These are phyloP conservation scores for Backusella luteola DNA, from an alignment of 192 early-diverging fungal species.

Conservation along the genomic window DNA sequence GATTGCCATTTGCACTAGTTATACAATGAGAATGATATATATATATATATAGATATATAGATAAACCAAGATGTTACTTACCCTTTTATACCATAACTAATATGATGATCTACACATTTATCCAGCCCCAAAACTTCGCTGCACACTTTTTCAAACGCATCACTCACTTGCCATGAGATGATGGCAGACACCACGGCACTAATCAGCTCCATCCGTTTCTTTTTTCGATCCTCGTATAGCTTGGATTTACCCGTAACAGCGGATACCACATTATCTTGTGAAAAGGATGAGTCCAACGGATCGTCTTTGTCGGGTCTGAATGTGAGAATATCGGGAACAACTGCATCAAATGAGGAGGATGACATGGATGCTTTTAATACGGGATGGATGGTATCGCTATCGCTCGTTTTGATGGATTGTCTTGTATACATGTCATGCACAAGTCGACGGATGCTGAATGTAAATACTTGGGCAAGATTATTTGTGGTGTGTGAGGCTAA, in stretches of 20 bases:
- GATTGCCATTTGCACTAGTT: constrained; percentile 60
- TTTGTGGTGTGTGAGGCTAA: constrained; percentile 30
- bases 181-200: constrained; percentile 36
- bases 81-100: constrained; percentile 51
- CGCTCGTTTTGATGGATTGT: neutral
- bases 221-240: neutral
- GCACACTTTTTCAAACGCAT: constrained; percentile 48
- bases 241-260: neutral
- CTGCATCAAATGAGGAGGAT: constrained; percentile 17
- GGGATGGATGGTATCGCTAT: neutral
- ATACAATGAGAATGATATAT: neutral
- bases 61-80: neutral
- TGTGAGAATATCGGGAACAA: constrained; percentile 13
- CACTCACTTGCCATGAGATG: constrained; percentile 58
- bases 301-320: constrained; percentile 25
- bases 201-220: constrained; percentile 15
- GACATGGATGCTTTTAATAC: constrained; percentile 22
- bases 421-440: constrained; percentile 27
- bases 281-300: constrained; percentile 13
- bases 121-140: neutral
- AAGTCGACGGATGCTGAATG: constrained; percentile 22
- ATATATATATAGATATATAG: neutral
- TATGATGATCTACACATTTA: neutral
- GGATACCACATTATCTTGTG: neutral
- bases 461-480: constrained; percentile 26